Base-by-base conservation (phyloP, 805 yeast genomes). In the Saccharomycopsis vini region DNA sequence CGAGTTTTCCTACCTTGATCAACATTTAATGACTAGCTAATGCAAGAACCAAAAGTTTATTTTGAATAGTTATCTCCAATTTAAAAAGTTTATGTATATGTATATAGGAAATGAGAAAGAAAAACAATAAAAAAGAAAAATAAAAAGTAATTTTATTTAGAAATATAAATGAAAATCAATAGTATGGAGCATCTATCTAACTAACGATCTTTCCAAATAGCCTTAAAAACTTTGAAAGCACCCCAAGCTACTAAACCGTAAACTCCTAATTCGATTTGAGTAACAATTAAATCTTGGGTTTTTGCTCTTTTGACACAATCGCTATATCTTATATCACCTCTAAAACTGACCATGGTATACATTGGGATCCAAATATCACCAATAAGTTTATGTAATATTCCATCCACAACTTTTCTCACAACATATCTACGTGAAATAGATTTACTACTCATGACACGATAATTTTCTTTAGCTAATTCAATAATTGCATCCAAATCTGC, bases 331-430 rank as follows among this genome's bases (percentile, higher is more conserved):
- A 88, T 80, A 57, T 89, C 95, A 5, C 80, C 76, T 49, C 95
- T 68, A 64, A 89, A 89, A 1, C 95, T 81, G 2, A 89, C 85
- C 97, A 89, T 88, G 7, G 95, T 79, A 61, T 89, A 89, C 54
- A 89, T 65, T 1, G 96, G 95, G 26, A 87, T 62, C 95, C 95
- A 85, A 30, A 58, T 61, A 16, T 76, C 79, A 45, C 78, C 79
- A 21, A 79, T 61, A 9, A 69, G 49, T 39, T 69, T 71, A 6
- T 87, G 81, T 43, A 89, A 62, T 3, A 75, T 48, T 40, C 73
- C 73, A 57, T 89, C 97, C 9, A 86, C 58, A 39, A 68, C 65
- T 58, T 87, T 88, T 39, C 90, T 69, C 45, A 82, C 50, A 43
- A 79, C 60, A 55, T 79, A 89, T 41, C 71, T 47, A 23, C 66